These are phyloP conservation scores for Austroboletus rostrupii DNA, from an alignment of 1,284 basidiomycete genomes.

Conservation along the genomic window DNA sequence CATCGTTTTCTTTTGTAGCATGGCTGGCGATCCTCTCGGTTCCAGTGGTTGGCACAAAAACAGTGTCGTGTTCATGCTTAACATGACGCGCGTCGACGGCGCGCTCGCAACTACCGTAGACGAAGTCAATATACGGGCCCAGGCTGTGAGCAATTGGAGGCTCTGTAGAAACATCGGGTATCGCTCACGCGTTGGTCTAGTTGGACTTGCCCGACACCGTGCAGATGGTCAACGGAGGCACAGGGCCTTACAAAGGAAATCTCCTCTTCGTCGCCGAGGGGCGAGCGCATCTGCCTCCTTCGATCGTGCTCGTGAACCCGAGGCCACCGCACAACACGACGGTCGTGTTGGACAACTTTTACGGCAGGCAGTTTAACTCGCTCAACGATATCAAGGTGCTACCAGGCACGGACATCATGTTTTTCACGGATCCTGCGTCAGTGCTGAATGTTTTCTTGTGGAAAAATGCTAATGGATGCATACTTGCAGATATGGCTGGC, in stretches of 20 bases:
- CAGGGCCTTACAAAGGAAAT: conserved; percentile 60
- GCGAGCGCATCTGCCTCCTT: conserved; percentile 58
- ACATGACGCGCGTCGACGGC: conserved; percentile 41
- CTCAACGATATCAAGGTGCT: conserved; percentile 77
- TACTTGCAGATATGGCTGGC: conserved; percentile 52
- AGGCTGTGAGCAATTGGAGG: conserved; percentile 39
- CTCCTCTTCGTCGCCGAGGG: conserved; percentile 69
- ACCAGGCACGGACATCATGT: conserved; percentile 55
- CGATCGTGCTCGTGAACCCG: conserved; percentile 65
- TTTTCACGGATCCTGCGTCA: conserved; percentile 69
- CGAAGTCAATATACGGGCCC: conserved; percentile 52
- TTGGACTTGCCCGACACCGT: conserved; percentile 45
- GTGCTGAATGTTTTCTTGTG: conserved; percentile 17
- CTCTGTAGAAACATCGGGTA: neutral
- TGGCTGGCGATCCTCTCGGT: conserved; percentile 40
- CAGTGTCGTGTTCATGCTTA: conserved; percentile 44
- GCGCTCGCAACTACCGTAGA: conserved; percentile 34
- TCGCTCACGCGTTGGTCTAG: conserved; percentile 22
- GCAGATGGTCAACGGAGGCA: conserved; percentile 75
- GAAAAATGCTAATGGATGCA: too few relatives aligned
- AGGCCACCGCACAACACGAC: conserved; percentile 57
- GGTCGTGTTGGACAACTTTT: conserved; percentile 66
- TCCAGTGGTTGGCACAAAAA: conserved; percentile 43
- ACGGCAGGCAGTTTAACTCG: conserved; percentile 78
- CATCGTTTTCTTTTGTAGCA: conserved; percentile 53